Conservation (phyloP, 257 asterid species). For the Osmanthus fragrans region DNA sequence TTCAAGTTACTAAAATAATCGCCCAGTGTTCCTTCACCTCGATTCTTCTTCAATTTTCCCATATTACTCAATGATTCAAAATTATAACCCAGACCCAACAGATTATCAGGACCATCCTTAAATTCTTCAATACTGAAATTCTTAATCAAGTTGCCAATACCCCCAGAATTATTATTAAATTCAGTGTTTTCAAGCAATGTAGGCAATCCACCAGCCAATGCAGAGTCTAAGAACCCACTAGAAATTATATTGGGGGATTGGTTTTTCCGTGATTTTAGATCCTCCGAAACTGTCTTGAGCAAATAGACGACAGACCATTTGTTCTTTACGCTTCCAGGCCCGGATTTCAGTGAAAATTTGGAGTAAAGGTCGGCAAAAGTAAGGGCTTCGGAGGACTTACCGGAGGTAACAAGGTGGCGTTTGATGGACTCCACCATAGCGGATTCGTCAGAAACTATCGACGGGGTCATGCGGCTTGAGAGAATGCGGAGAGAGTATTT, state of each 20-base stretch:
- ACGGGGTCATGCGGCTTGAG: conserved; percentile 86
- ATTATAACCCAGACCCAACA: conserved; percentile 29
- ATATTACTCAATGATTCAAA: conserved; percentile 22
- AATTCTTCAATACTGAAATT: conserved; percentile 31
- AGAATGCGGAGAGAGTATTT: conserved; percentile 84
- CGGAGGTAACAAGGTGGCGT: conserved; percentile 83
- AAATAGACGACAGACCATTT: conserved; percentile 94
- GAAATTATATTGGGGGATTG: conserved; percentile 37
- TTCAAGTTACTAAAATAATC: conserved; percentile 27
- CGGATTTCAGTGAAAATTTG: conserved; percentile 62
- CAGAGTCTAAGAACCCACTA: conserved; percentile 59
- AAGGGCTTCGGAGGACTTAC: conserved; percentile 96
- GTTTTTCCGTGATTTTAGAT: conserved; percentile 48
- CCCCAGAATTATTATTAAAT: conserved; percentile 29
- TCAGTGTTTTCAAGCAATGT: conserved; percentile 44
- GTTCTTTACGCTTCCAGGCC: conserved; percentile 75
- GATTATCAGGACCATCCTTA: conserved; percentile 32
- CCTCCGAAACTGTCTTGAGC: conserved; percentile 88
- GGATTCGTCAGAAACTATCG: conserved; percentile 65
- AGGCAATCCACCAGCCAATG: conserved; percentile 73
- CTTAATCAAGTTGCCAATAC: conserved; percentile 31
- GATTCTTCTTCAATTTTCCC: conserved; percentile 37
- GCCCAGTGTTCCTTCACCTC: conserved; percentile 26
- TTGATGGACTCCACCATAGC: conserved; percentile 93
- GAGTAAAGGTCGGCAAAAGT: conserved; percentile 78